A percentile compares a stretch with the other conserved stretches of the same genome.
phyloP scores from a whole-genome alignment of 2,329 filamentous ascomycete species.

The Dendryphion nanum region DNA sequence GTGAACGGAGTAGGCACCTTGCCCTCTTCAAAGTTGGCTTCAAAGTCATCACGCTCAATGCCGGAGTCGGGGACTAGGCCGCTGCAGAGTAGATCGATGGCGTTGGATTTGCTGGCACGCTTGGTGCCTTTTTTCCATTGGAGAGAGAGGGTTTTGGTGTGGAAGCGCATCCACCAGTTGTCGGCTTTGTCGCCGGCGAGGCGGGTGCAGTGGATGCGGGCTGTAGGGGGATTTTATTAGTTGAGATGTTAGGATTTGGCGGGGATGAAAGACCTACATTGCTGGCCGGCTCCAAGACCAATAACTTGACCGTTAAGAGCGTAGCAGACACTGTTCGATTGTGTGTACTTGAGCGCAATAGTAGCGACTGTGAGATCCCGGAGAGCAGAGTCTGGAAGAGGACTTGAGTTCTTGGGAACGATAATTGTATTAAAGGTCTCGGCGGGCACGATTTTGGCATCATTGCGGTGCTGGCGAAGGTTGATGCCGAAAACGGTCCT shows the following conservation, averaged over 20 bases:
- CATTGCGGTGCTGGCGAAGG: conserved; percentile 89
- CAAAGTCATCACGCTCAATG: conserved; percentile 81
- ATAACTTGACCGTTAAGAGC: conserved; percentile 90
- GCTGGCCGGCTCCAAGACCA: conserved; percentile 92
- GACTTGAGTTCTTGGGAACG: conserved; percentile 73
- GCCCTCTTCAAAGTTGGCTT: conserved; percentile 78
- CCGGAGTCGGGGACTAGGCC: conserved; percentile 83
- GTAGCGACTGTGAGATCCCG: conserved; percentile 93
- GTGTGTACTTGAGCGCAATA: conserved; percentile 94
- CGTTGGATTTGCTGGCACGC: conserved; percentile 96
- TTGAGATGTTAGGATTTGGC: not conserved
- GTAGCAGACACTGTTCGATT: conserved; percentile 99
- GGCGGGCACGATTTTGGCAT: conserved; percentile 77
- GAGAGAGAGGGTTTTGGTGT: conserved; percentile 80
- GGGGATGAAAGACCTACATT: conserved; percentile 51
- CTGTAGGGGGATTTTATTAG: conserved; percentile 13
- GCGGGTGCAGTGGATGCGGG: conserved; percentile 96
- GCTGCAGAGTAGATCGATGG: conserved; percentile 91
- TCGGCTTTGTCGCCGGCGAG: conserved; percentile 97
- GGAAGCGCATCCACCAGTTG: conserved; percentile 99
- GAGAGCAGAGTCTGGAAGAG: conserved; percentile 76
- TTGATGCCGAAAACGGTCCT: conserved; percentile 88
- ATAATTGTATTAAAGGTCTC: conserved; percentile 81
- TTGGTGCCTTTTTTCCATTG: conserved; percentile 98
- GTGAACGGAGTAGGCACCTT: conserved; percentile 77